A percentile compares a stretch with the other conserved stretches of the same genome.
Evolutionary conservation across 495 filamentous ascomycete species (phyloP).

Genomic region (Aspergillus cristatus): DNA sequence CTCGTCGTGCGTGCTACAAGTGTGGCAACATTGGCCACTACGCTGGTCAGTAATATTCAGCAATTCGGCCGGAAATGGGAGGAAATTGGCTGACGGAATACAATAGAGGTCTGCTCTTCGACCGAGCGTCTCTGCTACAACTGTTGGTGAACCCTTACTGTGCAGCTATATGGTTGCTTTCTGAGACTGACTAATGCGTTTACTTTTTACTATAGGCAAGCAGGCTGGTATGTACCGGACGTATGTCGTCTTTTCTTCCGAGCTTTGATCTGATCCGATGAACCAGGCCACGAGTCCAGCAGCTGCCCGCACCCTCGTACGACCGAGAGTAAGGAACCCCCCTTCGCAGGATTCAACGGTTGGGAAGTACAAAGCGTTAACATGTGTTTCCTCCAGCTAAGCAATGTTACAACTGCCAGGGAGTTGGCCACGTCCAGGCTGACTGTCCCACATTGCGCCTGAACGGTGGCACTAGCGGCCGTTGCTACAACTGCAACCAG

Average conservation of each 20-base stretch:
- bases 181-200: constrained; percentile 14
- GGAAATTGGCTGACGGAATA: constrained; percentile 8
- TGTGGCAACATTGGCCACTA: constrained; percentile 99
- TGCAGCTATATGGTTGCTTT: constrained; percentile 4
- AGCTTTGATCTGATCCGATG: constrained; percentile 25
- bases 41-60: constrained; percentile 50
- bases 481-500: constrained; percentile 94
- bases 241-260: constrained; percentile 9
- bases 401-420: constrained; percentile 99
- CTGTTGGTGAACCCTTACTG: constrained; percentile 50
- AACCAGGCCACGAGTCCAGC: constrained; percentile 90
- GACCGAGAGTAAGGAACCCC: constrained; percentile 63
- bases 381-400: constrained; percentile 48
- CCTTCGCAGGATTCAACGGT: neutral
- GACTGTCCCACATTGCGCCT: constrained; percentile 96
- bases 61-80: constrained; percentile 2
- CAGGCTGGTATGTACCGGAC: constrained; percentile 58
- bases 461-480: constrained; percentile 69
- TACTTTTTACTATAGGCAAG: constrained; percentile 51
- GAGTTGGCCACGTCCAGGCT: constrained; percentile 95
- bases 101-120: constrained; percentile 86
- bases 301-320: constrained; percentile 92
- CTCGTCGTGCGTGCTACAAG: constrained; percentile 98
- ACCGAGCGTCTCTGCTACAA: constrained; percentile 99
- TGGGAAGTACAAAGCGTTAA: constrained; percentile 17